A percentile compares a stretch with the other conserved stretches of the same genome.
Evolutionary conservation across 768 basidiomycete genomes (phyloP).

Genomic region (Cystobasidium ongulense): DNA sequence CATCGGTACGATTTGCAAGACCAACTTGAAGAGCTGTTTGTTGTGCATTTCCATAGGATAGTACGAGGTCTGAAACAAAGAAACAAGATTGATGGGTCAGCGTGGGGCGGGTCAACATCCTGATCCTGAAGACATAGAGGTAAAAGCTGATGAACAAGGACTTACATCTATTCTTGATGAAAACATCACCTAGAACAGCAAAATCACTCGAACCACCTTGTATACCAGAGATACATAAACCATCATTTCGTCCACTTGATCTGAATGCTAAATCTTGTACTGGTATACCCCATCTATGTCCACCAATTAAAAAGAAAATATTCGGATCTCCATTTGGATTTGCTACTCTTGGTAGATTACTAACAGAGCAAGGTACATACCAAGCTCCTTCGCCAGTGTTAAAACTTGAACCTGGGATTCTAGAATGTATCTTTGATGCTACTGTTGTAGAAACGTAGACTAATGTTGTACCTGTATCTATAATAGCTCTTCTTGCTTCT

Average conservation of each 20-base stretch:
- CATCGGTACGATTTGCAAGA: background rate
- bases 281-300: constrained; percentile 28
- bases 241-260: background rate
- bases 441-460: constrained; percentile 16
- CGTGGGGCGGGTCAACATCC: background rate
- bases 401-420: constrained; percentile 3
- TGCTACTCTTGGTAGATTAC: background rate
- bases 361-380: constrained; percentile 32
- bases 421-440: constrained; percentile 19
- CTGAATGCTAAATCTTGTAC: constrained; percentile 26
- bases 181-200: constrained; percentile 42
- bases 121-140: background rate
- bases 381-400: constrained; percentile 15
- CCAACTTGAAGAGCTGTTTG: constrained; percentile 4
- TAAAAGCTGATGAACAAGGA: background rate
- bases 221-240: background rate
- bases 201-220: constrained; percentile 40
- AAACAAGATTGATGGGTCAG: background rate
- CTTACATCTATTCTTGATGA: constrained; percentile 42
- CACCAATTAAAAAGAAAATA: constrained; percentile 30
- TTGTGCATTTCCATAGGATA: background rate
- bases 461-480: constrained; percentile 30
- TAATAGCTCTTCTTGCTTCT: background rate
- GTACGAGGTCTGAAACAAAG: background rate
- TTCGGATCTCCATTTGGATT: constrained; percentile 8